Base-by-base conservation (phyloP, 192 early-diverging fungal species). In the Linnemannia exigua region DNA sequence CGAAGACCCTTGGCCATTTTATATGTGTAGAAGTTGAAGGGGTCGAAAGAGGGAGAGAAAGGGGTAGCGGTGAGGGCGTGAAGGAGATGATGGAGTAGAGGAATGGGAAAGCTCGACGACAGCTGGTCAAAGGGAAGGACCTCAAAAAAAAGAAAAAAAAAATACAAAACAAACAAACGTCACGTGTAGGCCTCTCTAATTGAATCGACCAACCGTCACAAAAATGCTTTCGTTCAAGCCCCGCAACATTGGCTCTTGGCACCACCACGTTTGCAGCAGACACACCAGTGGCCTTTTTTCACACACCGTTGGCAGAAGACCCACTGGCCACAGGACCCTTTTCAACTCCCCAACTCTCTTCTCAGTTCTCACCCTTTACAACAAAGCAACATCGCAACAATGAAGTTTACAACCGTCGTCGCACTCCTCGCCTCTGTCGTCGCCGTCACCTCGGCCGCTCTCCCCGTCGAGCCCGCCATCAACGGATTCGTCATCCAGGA, bases 1-100 rank as follows among this genome's bases (percentile, higher is more conserved):
- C 90, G 89, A 41, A 90, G 67, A 80, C 87, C 72, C 66, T 90
- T 90, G 12, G 89, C 89, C 89, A 90, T 90, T 82, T 68, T 82
- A 51, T 77, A 76, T 82, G 25, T 41, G 19, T 68, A 28, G 15
- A 72, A 17, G 5, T 44, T 46, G 31, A 72, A 16, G 28, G 28
- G 25, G 36, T 3, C 2, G 48, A 52, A 69, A 41, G n/a, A 25
- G 70, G 46, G 14, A 51, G 41, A 51, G 25, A 50, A 51, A 51
- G 31, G 16, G 22, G 20, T n/a, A 72, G 47, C 46, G 71, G 47
- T 19, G 50, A 33, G 31, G 16, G 71, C 14, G 47, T 17, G 28
- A 70, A 19, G 20, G 68, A 70, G 68, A 41, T 41, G 35, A 67
- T 48, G 58, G 37, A 44, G 31, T 47, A n/a, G n/a, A 61, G 28